Conservation (phyloP, 176 grass and related monocot genomes). For the Cenchrus americanus region DNA sequence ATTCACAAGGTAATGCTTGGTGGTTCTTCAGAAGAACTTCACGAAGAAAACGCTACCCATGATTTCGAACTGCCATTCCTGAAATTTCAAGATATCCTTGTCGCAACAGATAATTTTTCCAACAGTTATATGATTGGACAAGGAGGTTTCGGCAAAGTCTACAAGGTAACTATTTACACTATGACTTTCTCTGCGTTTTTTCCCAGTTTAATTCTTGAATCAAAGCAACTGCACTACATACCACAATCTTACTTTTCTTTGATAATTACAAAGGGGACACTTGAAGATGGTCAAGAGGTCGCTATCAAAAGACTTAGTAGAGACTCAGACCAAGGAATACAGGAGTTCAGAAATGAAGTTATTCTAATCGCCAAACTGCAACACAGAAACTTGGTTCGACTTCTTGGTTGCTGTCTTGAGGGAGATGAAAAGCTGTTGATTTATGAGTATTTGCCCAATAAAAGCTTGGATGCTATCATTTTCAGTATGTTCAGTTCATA, state of each 20-base stretch:
- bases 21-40: background rate
- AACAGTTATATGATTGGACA: constrained; percentile 21
- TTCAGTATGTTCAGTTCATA: too few relatives aligned
- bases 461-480: too few relatives aligned
- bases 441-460: too few relatives aligned
- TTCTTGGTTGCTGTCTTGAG: too few relatives aligned
- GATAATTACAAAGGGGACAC: background rate
- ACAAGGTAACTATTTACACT: constrained; percentile 15
- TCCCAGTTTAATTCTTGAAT: background rate
- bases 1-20: background rate
- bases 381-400: too few relatives aligned
- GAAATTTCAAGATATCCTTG: constrained; percentile 29
- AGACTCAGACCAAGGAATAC: too few relatives aligned
- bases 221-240: background rate
- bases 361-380: too few relatives aligned
- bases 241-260: background rate
- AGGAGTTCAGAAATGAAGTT: too few relatives aligned
- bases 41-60: background rate
- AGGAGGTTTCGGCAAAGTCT: constrained; percentile 48
- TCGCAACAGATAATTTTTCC: constrained; percentile 34
- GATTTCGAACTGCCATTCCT: constrained; percentile 33
- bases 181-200: too few relatives aligned
- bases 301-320: too few relatives aligned
- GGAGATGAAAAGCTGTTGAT: too few relatives aligned
- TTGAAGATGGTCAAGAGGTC: too few relatives aligned